These are phyloP conservation scores for Calonectria multiphialidica DNA, from an alignment of 2,329 filamentous ascomycete genomes.

Conservation along the genomic window DNA sequence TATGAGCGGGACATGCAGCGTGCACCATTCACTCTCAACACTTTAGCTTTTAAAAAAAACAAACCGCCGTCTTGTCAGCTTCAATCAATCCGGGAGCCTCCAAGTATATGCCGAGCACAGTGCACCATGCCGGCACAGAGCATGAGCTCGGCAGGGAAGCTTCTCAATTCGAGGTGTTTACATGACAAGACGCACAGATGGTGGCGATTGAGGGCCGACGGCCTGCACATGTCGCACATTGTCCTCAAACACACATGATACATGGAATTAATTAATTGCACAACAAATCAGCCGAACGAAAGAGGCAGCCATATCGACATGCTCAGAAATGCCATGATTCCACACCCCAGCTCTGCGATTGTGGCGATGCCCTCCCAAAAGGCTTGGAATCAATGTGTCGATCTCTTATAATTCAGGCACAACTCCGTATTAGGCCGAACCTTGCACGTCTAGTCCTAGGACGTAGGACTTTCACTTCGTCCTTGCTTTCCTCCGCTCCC, in stretches of 20 bases:
- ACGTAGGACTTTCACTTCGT: constrained; percentile 21
- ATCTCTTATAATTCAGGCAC: constrained; percentile 15
- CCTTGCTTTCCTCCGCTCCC: constrained; percentile 15
- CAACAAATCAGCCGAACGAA: not conserved
- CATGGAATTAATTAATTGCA: constrained; percentile 14
- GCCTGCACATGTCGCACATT: not conserved
- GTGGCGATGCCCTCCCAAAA: not conserved
- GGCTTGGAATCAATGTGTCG: not conserved
- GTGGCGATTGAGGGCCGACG: constrained; percentile 3
- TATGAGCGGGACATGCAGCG: constrained; percentile 2
- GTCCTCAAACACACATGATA: constrained; percentile 25
- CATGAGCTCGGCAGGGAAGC: not conserved
- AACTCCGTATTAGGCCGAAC: constrained; percentile 4
- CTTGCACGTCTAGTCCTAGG: constrained; percentile 11
- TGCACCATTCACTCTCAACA: not conserved
- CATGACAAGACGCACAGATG: not conserved
- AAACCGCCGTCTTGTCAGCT: not conserved
- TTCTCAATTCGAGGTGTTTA: not conserved
- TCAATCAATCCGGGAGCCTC: not conserved
- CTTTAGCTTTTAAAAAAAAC: not conserved
- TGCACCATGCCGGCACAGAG: not conserved
- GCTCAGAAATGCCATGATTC: constrained; percentile 3
- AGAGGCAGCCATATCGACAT: not conserved
- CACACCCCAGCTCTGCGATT: constrained; percentile 3
- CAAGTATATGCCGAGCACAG: not conserved